These are phyloP conservation scores for Sclerotinia trifoliorum DNA, from an alignment of 2,329 filamentous ascomycete species.

Conservation along the genomic window DNA sequence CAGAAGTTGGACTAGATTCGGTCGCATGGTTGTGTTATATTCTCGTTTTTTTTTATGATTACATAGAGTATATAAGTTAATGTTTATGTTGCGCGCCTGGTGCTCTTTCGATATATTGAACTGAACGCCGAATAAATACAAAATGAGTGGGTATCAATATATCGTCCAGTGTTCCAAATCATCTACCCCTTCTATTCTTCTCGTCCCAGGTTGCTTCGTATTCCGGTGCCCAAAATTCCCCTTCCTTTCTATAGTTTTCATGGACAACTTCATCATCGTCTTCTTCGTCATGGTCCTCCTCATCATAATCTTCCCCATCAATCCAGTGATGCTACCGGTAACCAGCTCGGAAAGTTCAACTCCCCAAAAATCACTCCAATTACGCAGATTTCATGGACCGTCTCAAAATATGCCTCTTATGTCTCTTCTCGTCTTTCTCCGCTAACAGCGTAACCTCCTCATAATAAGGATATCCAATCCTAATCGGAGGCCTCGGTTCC, in stretches of 20 bases:
- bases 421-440: constrained; percentile 3
- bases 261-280: neutral
- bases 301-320: neutral
- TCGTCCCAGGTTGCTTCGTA: neutral
- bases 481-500: constrained; percentile 15
- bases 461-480: constrained; percentile 24
- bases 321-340: neutral
- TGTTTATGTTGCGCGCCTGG: neutral
- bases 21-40: neutral
- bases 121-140: constrained; percentile 17
- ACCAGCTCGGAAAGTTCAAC: neutral
- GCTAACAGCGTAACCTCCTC: constrained; percentile 21
- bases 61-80: neutral
- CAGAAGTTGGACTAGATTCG: neutral
- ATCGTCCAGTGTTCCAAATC: neutral
- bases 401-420: constrained; percentile 15
- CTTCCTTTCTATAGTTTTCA: neutral
- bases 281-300: neutral
- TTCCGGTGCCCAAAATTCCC: neutral
- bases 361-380: neutral
- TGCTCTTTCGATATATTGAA: neutral
- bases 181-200: neutral
- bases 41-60: neutral
- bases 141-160: constrained; percentile 22
- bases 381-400: neutral